Evolutionary conservation across 2,329 filamentous ascomycete species (phyloP).

Genomic region (Claviceps quebecensis): DNA sequence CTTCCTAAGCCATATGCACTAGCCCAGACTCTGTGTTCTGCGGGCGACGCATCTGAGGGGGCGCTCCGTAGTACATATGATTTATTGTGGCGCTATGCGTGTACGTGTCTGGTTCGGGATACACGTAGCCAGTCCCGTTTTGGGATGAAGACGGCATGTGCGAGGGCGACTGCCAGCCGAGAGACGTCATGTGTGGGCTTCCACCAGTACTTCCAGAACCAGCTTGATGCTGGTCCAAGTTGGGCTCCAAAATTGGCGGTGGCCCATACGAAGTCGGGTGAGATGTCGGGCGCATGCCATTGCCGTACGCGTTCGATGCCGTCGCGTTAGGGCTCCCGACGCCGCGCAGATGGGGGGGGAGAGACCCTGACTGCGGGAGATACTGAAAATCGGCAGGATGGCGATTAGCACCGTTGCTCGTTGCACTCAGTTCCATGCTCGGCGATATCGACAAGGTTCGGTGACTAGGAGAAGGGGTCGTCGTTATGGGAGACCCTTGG

Average conservation of each 20-base stretch:
- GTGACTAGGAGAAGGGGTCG: slow-evolving; percentile 74
- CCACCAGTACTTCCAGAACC: slow-evolving; percentile 56
- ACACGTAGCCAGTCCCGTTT: slow-evolving; percentile 53
- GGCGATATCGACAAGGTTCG: slow-evolving; percentile 70
- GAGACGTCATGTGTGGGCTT: slow-evolving; percentile 70
- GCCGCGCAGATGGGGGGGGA: slow-evolving; percentile 73
- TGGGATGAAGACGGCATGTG: slow-evolving; percentile 62
- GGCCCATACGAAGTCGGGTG: slow-evolving; percentile 76
- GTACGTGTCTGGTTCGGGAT: slow-evolving; percentile 69
- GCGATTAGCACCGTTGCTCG: slow-evolving; percentile 49
- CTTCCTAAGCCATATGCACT: slow-evolving; percentile 26
- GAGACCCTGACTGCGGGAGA: slow-evolving; percentile 55
- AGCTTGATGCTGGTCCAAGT: slow-evolving; percentile 59
- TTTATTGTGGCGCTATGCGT: slow-evolving; percentile 43
- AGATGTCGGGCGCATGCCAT: slow-evolving; percentile 57
- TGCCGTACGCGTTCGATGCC: slow-evolving; percentile 38
- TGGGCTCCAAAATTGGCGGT: slow-evolving; percentile 73
- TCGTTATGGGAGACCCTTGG: slow-evolving; percentile 59
- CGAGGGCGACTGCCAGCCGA: slow-evolving; percentile 78
- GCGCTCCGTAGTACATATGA: slow-evolving; percentile 60
- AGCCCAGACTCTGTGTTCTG: slow-evolving; percentile 57
- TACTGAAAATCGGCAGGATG: slow-evolving; percentile 53
- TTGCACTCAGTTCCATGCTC: slow-evolving; percentile 55
- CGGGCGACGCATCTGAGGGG: slow-evolving; percentile 51
- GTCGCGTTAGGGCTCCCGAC: slow-evolving; percentile 58